Conservation (phyloP, 2,329 filamentous ascomycete species). For the Zasmidium citrigriseum region DNA sequence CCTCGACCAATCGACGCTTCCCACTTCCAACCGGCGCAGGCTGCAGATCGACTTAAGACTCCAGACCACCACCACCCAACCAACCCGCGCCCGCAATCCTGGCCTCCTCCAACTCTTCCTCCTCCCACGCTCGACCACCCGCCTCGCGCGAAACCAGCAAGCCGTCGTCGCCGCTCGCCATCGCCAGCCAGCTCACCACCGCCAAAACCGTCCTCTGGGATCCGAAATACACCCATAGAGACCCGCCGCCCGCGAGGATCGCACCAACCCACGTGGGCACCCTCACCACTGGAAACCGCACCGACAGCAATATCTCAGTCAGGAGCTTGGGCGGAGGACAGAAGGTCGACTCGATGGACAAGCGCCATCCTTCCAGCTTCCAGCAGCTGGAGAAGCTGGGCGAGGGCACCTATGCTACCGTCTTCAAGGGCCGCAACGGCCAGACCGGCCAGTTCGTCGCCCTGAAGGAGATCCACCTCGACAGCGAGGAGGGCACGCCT, state of each 20-base stretch:
- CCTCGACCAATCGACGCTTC: neutral
- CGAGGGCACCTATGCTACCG: slow-evolving; percentile 97
- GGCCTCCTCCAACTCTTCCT: slow-evolving; percentile 22
- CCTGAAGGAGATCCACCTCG: slow-evolving; percentile 97
- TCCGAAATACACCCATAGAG: slow-evolving; percentile 45
- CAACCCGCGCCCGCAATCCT: neutral
- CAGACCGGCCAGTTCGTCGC: slow-evolving; percentile 96
- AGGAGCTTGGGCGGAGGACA: slow-evolving; percentile 48
- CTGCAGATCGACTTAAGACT: neutral
- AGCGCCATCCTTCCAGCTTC: slow-evolving; percentile 94
- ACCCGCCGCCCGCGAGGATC: slow-evolving; percentile 49
- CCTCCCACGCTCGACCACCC: slow-evolving; percentile 11
- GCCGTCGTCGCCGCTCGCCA: slow-evolving; percentile 15
- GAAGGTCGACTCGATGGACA: slow-evolving; percentile 69
- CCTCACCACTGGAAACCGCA: slow-evolving; percentile 47
- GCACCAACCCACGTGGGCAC: slow-evolving; percentile 52
- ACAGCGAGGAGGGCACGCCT: slow-evolving; percentile 96
- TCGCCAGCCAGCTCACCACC: slow-evolving; percentile 44
- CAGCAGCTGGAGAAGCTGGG: slow-evolving; percentile 98
- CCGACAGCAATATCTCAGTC: slow-evolving; percentile 54
- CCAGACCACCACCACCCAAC: slow-evolving; percentile 3
- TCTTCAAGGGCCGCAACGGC: slow-evolving; percentile 97
- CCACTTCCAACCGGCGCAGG: too few species aligned
- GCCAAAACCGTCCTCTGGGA: slow-evolving; percentile 54
- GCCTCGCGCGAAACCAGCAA: slow-evolving; percentile 8